phyloP scores from a whole-genome alignment of 345 rosid species.

The Eutrema heterophyllum region DNA sequence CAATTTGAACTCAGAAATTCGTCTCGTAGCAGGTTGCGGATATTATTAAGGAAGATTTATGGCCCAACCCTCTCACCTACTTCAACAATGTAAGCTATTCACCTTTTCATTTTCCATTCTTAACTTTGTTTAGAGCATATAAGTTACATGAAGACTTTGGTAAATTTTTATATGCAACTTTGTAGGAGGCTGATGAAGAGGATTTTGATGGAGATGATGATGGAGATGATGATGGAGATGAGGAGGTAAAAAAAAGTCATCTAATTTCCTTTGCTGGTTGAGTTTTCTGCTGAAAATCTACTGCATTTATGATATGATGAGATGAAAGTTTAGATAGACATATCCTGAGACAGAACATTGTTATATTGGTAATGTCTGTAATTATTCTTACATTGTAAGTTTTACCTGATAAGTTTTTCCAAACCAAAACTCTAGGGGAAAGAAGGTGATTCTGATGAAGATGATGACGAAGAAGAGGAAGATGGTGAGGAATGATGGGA shows the following conservation, averaged over 20 bases:
- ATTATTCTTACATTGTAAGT: not conserved
- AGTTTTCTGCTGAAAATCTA: not conserved
- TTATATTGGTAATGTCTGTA: not conserved
- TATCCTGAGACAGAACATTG: not conserved
- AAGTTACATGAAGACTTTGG: not conserved
- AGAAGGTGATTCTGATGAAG: conserved; percentile 52
- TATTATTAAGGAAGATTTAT: conserved; percentile 88
- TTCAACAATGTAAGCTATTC: conserved; percentile 61
- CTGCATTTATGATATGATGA: not conserved
- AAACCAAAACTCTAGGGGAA: conserved; percentile 38
- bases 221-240: conserved; percentile 30
- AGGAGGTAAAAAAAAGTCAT: conserved; percentile 40
- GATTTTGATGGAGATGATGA: conserved; percentile 48
- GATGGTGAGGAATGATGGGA: conserved; percentile 29
- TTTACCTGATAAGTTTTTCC: not conserved
- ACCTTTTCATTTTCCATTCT: not conserved
- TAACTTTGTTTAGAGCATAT: not conserved
- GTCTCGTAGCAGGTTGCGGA: conserved; percentile 67
- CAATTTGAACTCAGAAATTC: conserved; percentile 10
- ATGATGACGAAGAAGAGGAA: conserved; percentile 41
- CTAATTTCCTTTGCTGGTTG: not conserved
- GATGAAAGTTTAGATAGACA: not conserved
- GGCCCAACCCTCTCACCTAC: conserved; percentile 90
- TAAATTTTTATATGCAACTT: not conserved
- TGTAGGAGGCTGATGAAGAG: conserved; percentile 71